phyloP scores from a whole-genome alignment of 2,329 filamentous ascomycete species.

The Neocatenulostroma microsporum region DNA sequence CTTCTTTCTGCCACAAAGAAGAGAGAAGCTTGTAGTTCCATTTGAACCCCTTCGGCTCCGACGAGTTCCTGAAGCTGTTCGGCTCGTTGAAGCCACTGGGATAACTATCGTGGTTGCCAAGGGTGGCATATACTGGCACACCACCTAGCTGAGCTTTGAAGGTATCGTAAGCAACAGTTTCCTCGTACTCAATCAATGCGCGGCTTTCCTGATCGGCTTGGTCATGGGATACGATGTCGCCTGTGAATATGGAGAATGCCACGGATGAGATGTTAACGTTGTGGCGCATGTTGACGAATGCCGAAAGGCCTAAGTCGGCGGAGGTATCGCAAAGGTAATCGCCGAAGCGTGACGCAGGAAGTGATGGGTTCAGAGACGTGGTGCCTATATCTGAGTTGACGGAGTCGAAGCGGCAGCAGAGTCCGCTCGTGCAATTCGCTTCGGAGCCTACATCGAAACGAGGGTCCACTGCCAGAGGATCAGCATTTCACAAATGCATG shows the following conservation, averaged over 20 bases:
- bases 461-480: slow-evolving; percentile 3
- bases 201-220: slow-evolving; percentile 1
- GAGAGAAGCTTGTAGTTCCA: slow-evolving; percentile 6
- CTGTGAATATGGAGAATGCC: slow-evolving; percentile 2
- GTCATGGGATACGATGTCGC: slow-evolving; percentile 4
- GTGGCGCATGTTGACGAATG: slow-evolving; percentile 3
- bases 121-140: slow-evolving; percentile 2
- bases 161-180: slow-evolving; percentile 3
- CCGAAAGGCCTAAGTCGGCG: slow-evolving; percentile 3
- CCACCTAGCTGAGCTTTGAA: slow-evolving; percentile 4
- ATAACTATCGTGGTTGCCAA: slow-evolving; percentile 5
- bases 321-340: slow-evolving; percentile 4
- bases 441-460: slow-evolving; percentile 3
- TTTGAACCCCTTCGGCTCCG: background rate
- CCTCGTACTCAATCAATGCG: slow-evolving; percentile 1
- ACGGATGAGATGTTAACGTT: slow-evolving; percentile 2
- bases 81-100: slow-evolving; percentile 4
- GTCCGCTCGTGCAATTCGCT: slow-evolving; percentile 3
- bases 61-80: slow-evolving; percentile 2
- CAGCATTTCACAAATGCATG: background rate
- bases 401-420: slow-evolving; percentile 4
- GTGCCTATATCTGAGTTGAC: slow-evolving; percentile 1
- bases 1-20: slow-evolving; percentile 1
- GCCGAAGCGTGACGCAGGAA: slow-evolving; percentile 4
- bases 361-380: background rate